Base-by-base conservation (phyloP, 129 eudicot genomes). In the Escallonia herrerae region DNA sequence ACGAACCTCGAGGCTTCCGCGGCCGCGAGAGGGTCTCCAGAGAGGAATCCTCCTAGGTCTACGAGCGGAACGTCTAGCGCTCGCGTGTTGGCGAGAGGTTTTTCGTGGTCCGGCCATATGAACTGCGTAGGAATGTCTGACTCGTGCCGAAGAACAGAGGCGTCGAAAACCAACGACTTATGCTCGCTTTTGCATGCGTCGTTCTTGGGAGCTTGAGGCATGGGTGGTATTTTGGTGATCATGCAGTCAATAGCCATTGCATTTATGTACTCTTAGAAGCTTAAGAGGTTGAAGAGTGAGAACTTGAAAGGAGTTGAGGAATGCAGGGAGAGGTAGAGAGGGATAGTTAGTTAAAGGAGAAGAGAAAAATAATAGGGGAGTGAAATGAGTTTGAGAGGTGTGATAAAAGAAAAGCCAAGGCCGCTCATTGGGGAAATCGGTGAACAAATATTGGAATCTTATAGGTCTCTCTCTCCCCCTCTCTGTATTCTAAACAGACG, bases 391-490 rank as follows among this genome's bases (percentile, higher is more conserved):
- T 48, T 60, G 65, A 42, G 65, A 76, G 72, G 62, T 72, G 63
- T 66, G 84, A 74, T 71, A 60, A 71, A 54, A 67, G 90, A 83
- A 75, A 76, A 83, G 82, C 77, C 83, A 78, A 83, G 77, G 69
- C 69, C 67, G 90, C 73, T 84, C 64, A 70, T 65, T 77, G 74
- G 76, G 77, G 83, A 58, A 74, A 66, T 63, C 33, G 68, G 77
- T 42, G 72, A n/a, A 77, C 76, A 63, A 80, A 62, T 60, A 45
- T 80, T 77, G 83, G 85, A 68, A 67, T 56, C 52, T 72, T 74
- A 76, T 84, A 63, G 79, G 71, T 63, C 47, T 69, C 56, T 41
- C 50, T 56, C 71, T 41, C 74, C n/a, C n/a, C n/a, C 48, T 47
- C 52, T 47, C 40, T 38, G 5, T 38, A 14, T 53, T n/a, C 13